Base-by-base conservation (phyloP, 257 asterid species). In the Striga asiatica region DNA sequence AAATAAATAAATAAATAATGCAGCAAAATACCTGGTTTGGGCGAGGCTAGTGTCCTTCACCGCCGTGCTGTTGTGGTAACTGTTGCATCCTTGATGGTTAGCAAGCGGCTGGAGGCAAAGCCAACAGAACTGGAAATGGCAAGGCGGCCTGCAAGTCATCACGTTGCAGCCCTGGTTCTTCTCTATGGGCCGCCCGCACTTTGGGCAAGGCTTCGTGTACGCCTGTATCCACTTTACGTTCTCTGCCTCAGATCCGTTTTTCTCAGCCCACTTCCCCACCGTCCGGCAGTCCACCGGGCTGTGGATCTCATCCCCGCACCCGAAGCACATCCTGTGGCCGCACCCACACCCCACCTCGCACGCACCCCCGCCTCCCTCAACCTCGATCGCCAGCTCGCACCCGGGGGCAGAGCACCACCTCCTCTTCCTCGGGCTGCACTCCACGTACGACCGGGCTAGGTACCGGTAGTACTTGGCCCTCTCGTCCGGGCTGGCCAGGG, bases 371-470 rank as follows among this genome's bases (percentile, higher is more conserved):
- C 1, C 58, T 6, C 8, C 20, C 32, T 1, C 69, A 1, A 7
- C 60, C 5, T 62, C 71, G 8, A 73, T 54, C 0, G 78, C 82
- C 11, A 3, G 38, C 0, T 50, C 74, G 42, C 85, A 75, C 0
- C 79, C 78, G 3, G 78, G 78, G 19, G 70, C 60, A 2, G 82
- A 74, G 38, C 85, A 75, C 81, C 81, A 70, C 45, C 50, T 61
- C 7, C 23, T 3, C 4, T 22, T 54, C 13, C 7, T 28, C 14
- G 32, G 58, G 4, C 13, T 39, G 21, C 20, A 23, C 11, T 69
- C 76, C 4, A 69, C 39, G 32, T 52, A 74, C 8, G 79, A 75
- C 11, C 68, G 47, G 3, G 11, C 8, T 5, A 72, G 59, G 32
- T 25, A 64, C 2, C 7, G 17, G 18, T 25, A 4, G 35, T 71